Percentiles rank a stretch among this genome's conserved stretches.
Conservation (phyloP, 2,329 filamentous ascomycete species). For the Sodiomyces alkalinus region DNA sequence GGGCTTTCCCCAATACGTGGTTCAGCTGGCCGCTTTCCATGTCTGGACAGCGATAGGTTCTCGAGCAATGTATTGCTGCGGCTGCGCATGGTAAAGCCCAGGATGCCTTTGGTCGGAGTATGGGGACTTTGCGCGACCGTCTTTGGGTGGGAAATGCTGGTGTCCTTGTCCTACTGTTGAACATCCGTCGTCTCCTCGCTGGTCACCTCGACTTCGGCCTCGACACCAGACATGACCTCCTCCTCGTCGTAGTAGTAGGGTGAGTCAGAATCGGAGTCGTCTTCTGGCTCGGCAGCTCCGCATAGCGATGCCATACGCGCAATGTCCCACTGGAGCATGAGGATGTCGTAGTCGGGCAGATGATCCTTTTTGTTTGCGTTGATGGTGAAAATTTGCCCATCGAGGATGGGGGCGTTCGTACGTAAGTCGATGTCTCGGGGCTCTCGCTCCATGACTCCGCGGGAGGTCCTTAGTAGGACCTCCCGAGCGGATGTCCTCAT, state of each 20-base stretch:
- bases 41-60: too few relatives aligned
- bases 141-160: background rate
- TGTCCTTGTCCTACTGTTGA: background rate
- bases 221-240: too few relatives aligned
- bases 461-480: background rate
- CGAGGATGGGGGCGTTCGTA: background rate
- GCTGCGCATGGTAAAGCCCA: too few relatives aligned
- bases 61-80: too few relatives aligned
- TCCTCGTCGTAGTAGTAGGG: background rate
- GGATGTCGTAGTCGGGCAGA: background rate
- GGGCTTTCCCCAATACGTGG: background rate
- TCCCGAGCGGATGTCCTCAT: background rate
- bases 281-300: background rate
- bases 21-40: too few relatives aligned
- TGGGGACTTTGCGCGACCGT: too few relatives aligned
- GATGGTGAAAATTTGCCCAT: background rate
- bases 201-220: background rate
- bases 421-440: background rate
- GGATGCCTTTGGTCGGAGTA: too few relatives aligned
- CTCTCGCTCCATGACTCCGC: background rate
- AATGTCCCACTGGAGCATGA: conserved; percentile 1
- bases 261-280: background rate
- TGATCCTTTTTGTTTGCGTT: background rate
- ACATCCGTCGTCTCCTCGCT: background rate
- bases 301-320: background rate